Base-by-base conservation (phyloP, 2,329 filamentous ascomycete genomes). In the Clonostachys byssicola region DNA sequence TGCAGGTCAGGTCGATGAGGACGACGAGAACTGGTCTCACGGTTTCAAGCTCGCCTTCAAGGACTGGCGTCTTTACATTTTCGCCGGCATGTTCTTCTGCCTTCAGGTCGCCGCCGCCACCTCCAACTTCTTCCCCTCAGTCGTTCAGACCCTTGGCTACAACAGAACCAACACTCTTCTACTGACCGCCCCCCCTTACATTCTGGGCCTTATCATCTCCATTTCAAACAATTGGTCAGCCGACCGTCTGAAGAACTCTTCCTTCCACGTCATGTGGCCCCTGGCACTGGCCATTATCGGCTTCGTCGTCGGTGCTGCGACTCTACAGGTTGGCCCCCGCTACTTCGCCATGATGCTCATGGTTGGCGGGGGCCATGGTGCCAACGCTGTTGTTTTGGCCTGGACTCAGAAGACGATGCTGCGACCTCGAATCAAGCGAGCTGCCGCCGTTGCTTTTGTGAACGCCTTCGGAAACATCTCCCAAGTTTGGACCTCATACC, bases 371-470 rank as follows among this genome's bases (percentile, higher is more conserved):
- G 47, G 42, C 46, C 36, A 44, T 35, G 51, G 49, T 6, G 46
- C 51, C 12, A 46, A 51, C 23, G 23, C 23, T 17, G 49, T 53
- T 41, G 49, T 53, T 47, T 30, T 89, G 82, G 59, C 85, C 86
- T 2, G 82, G 87, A 89, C 91, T 52, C 80, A 77, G 40, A 88
- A 86, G 60, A 83, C 83, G 1, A 51, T 92, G 48, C 86, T 87
- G 1, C 78, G 86, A 7, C 88, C 88, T 5, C 84, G 86, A 0
- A 81, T 86, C 3, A 90, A 90, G 68, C 79, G 86, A 48, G 72
- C 72, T 5, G 71, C 85, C 0, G 86, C 85, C 0, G 64, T 92
- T 4, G 88, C 86, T 1, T 81, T 85, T 51, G 88, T 91, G 62
- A 92, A 92, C 59, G 83, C 83, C 20, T 48, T 57, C 8, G 51